phyloP scores from a whole-genome alignment of 2,329 filamentous ascomycete species.

The Nothophoma quercina region DNA sequence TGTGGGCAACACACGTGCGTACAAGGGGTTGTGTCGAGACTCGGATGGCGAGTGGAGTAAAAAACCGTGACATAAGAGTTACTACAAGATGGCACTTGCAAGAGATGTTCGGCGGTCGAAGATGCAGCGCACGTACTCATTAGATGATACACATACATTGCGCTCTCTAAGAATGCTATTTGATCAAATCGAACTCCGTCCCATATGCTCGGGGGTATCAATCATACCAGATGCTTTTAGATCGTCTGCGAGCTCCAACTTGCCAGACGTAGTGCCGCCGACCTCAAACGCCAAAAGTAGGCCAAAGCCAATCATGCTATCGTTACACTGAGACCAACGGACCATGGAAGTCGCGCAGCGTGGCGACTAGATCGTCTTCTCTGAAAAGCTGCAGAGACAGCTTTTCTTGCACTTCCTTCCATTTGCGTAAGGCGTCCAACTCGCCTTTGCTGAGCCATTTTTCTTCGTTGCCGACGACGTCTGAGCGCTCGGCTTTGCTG shows the following conservation, averaged over 20 bases:
- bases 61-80: too few relatives aligned
- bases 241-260: neutral
- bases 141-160: neutral
- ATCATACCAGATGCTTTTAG: constrained; percentile 16
- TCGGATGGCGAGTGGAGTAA: too few relatives aligned
- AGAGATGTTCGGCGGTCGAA: neutral
- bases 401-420: constrained; percentile 70
- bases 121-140: neutral
- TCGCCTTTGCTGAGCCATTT: constrained; percentile 79
- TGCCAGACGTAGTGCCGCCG: neutral
- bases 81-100: neutral
- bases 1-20: too few relatives aligned
- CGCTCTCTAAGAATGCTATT: constrained; percentile 6
- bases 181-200: constrained; percentile 15
- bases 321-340: constrained; percentile 36
- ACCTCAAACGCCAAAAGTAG: constrained; percentile 8
- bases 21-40: too few relatives aligned
- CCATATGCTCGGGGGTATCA: constrained; percentile 21
- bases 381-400: constrained; percentile 80
- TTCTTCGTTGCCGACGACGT: constrained; percentile 85
- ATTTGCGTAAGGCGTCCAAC: constrained; percentile 71
- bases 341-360: constrained; percentile 71
- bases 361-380: constrained; percentile 83
- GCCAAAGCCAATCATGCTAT: constrained; percentile 5
- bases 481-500: constrained; percentile 81